Base-by-base conservation (phyloP, 331 rosid species). In the Telfairia occidentalis region DNA sequence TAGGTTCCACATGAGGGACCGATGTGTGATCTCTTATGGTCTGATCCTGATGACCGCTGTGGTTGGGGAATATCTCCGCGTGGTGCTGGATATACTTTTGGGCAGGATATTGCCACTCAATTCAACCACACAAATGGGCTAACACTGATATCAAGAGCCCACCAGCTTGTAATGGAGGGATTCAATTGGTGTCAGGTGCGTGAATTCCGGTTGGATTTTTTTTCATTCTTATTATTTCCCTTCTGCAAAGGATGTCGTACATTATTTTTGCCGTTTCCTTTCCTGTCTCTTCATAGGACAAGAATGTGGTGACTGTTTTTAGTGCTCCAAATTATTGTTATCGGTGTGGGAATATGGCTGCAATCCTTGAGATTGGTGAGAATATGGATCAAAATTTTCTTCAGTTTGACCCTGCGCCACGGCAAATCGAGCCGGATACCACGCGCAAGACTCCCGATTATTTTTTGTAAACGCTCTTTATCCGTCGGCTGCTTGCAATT, bases 1-100 rank as follows among this genome's bases (percentile, higher is more conserved):
- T 19, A 73, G 77, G 78, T 75, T 38, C 78, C 78, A 40, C 78
- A 75, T 43, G 78, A 75, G 29, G 78, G 78, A 24, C 78, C 71
- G 5, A 75, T 75, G 78, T 75, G 78, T 75, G 78, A 75, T 43
- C 78, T 75, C 42, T 75, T 75, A 60, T 75, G 78, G 78, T 75
- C 78, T 29, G 78, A 75, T 21, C 78, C 78, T 8, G 78, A 75
- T 49, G 78, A 75, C 57, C 78, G 78, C 29, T 75, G 78, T 59
- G 78, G 78, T 24, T 75, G 78, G 78, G 78, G 78, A 26, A 75
- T 75, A 28, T 75, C 78, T 37, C 78, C 78, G n/a, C 69, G 78
- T 40, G 78, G 78, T 28, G 78, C 78, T 57, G 78, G 78, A 24
- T 75, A 75, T 42, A 75, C 78, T 18, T 75, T 75, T 26, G 78